Evolutionary conservation across 176 grass and related monocot genomes (phyloP).

Genomic region (Triticum urartu): DNA sequence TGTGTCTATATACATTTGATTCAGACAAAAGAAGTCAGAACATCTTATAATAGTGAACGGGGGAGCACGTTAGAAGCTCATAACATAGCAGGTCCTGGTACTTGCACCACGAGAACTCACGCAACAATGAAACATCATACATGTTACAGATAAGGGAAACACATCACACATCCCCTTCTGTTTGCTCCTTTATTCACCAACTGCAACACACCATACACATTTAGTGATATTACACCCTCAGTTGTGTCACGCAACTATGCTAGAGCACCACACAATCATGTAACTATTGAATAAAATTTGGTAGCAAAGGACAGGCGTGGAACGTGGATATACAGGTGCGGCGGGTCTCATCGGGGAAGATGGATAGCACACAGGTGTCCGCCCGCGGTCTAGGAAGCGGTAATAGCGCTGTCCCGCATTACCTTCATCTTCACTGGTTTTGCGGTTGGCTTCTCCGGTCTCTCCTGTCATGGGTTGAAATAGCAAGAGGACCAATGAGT

Average conservation of each 20-base stretch:
- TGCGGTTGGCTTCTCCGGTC: neutral
- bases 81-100: too few relatives aligned
- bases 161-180: neutral
- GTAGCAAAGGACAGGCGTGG: neutral
- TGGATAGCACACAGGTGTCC: neutral
- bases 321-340: neutral
- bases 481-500: neutral
- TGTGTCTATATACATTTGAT: too few relatives aligned
- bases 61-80: too few relatives aligned
- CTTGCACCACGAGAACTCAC: too few relatives aligned
- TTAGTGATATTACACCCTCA: neutral
- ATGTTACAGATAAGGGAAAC: too few relatives aligned
- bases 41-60: too few relatives aligned
- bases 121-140: too few relatives aligned
- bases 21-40: too few relatives aligned
- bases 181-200: conserved; percentile 35
- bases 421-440: conserved; percentile 45
- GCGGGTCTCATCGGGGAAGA: too few relatives aligned
- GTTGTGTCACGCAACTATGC: neutral
- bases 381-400: conserved; percentile 13
- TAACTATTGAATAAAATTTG: neutral
- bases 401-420: conserved; percentile 26
- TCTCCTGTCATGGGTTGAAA: conserved; percentile 28
- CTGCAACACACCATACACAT: neutral
- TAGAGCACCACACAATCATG: neutral